These are phyloP conservation scores for Blepharisma undulans DNA, from an alignment of 169 alveolate genomes.

Conservation along the genomic window DNA sequence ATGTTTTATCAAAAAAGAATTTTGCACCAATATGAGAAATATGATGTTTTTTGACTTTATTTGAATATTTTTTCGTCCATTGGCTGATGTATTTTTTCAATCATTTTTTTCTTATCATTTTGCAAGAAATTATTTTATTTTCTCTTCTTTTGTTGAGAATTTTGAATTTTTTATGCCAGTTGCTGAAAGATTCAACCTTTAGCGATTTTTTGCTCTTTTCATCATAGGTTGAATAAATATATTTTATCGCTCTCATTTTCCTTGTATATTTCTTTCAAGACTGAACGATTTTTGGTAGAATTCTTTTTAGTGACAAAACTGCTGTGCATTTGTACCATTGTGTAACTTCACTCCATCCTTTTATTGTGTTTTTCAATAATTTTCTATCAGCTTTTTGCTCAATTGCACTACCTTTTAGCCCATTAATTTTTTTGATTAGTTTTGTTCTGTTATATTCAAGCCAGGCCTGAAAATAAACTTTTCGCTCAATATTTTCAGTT, in stretches of 20 bases:
- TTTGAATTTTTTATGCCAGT: not conserved
- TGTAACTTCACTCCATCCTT: not conserved
- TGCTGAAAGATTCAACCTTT: not conserved
- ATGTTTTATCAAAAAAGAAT: not conserved
- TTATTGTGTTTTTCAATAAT: not conserved
- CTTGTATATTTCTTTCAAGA: not conserved
- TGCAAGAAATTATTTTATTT: not conserved
- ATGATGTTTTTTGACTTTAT: not conserved
- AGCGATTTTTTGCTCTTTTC: not conserved
- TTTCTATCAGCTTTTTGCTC: not conserved
- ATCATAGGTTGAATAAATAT: not conserved
- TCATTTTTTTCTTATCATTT: not conserved
- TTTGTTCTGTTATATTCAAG: not conserved
- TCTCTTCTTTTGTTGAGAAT: constrained; percentile 5
- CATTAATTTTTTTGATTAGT: not conserved
- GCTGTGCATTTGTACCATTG: not conserved
- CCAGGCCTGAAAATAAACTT: not conserved
- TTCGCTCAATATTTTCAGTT: not conserved
- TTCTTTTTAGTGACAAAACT: not conserved
- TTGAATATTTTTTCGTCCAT: not conserved
- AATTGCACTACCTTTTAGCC: not conserved
- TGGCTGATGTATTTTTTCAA: not conserved
- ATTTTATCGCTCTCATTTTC: not conserved
- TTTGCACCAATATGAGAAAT: not conserved
- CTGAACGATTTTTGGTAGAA: not conserved